Percentiles rank a stretch among this genome's conserved stretches.
phyloP scores from a whole-genome alignment of 345 rosid species.

The Barbarea vulgaris region DNA sequence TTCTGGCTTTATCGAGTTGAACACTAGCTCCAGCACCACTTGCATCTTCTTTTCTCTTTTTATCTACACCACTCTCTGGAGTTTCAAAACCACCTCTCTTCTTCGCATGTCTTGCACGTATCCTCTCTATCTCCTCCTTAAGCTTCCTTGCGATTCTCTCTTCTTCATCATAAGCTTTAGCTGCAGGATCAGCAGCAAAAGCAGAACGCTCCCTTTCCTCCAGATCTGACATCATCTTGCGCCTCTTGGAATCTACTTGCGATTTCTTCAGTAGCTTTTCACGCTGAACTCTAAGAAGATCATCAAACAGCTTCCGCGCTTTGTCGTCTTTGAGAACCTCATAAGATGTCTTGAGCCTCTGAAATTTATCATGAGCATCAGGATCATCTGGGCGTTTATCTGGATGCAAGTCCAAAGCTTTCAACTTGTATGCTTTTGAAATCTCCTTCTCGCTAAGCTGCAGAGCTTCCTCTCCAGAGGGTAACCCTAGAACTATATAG shows the following conservation, averaged over 20 bases:
- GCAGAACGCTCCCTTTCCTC: conserved; percentile 81
- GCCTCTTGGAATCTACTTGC: conserved; percentile 68
- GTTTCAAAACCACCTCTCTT: conserved; percentile 45
- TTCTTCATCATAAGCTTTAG: conserved; percentile 59
- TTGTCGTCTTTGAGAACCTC: conserved; percentile 80
- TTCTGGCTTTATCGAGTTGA: conserved; percentile 61
- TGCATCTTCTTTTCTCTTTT: conserved; percentile 37
- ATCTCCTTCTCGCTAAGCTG: conserved; percentile 74
- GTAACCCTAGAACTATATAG: conserved; percentile 74
- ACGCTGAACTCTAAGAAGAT: conserved; percentile 71
- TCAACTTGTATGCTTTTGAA: conserved; percentile 69
- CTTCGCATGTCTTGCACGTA: conserved; percentile 60
- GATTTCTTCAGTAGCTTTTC: conserved; percentile 58
- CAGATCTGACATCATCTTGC: conserved; percentile 79
- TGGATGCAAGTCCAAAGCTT: conserved; percentile 82
- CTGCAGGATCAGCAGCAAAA: conserved; percentile 53
- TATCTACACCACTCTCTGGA: conserved; percentile 38
- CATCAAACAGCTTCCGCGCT: conserved; percentile 81
- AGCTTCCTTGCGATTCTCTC: conserved; percentile 70
- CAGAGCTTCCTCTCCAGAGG: conserved; percentile 85
- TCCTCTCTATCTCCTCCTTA: conserved; percentile 71
- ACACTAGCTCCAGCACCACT: conserved; percentile 26
- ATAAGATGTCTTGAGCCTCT: conserved; percentile 70
- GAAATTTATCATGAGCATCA: conserved; percentile 74
- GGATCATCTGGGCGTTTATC: conserved; percentile 90